Base-by-base conservation (phyloP, 257 asterid species). In the Rauvolfia tetraphylla region DNA sequence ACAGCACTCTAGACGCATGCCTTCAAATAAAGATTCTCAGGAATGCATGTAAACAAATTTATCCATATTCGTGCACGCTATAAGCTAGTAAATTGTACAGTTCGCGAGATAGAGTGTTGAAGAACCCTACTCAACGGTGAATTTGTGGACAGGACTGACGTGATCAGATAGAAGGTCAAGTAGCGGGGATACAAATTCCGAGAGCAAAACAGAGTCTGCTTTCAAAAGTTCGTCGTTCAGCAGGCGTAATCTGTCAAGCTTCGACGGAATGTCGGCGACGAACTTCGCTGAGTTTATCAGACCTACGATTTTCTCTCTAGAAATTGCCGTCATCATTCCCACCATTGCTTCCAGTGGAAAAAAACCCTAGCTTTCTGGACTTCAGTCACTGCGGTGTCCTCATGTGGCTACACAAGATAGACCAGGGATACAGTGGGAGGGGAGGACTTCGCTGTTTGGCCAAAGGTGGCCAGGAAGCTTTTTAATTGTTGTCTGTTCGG, bases 71-170 rank as follows among this genome's bases (percentile, higher is more conserved):
- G 70, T 4, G 46, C 11, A 31, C 3, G 4, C 39, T 5, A 22
- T 31, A 12, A 62, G 27, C 12, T 6, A 67, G 38, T 34, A 38
- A 38, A 41, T 22, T 38, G 23, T n/a, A 7, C 29, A 67, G 11
- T 36, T 10, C 29, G 38, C 51, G 51, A 38, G 44, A 20, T 23
- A 9, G 29, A 22, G 72, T 42, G 11, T 18, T n/a, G 61, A 75
- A 72, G 27, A 65, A 68, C 78, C 92, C 75, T 93, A 95, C 99
- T 86, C 91, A 63, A 86, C 89, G 42, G 88, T 68, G 81, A 85
- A 80, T 87, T 85, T 88, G 62, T 98, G 97, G 68, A 90, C 93
- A 41, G 98, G 98, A 84, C 97, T 84, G 73, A 74, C 85, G 53
- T 83, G 78, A 78, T 91, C 95, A 2, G 96, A 85, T 14, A 87